Conservation (phyloP, 306 rosid genomes). For the Cicer arietinum region DNA sequence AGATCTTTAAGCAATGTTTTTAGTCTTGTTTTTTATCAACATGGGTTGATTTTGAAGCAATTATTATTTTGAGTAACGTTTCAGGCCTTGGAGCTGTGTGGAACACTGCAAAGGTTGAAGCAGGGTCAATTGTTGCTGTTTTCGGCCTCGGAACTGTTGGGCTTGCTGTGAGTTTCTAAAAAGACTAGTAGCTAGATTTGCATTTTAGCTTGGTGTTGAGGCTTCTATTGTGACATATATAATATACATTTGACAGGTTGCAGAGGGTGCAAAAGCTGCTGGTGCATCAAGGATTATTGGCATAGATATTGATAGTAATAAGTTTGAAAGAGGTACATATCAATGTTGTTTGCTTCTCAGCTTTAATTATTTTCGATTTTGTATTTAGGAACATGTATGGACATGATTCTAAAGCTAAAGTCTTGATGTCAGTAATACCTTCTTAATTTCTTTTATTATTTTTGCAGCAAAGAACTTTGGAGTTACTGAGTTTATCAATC, state of each 20-base stretch:
- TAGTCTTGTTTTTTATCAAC: conserved; percentile 1
- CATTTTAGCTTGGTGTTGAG: conserved; percentile 29
- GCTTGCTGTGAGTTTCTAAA: conserved; percentile 77
- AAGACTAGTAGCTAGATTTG: conserved; percentile 19
- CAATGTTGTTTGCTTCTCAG: conserved; percentile 15
- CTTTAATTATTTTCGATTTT: not conserved
- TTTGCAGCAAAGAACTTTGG: conserved; percentile 88
- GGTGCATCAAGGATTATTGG: conserved; percentile 95
- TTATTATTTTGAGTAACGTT: not conserved
- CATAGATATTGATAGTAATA: conserved; percentile 80
- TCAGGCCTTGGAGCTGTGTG: conserved; percentile 99
- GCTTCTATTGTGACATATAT: conserved; percentile 26
- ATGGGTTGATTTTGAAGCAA: conserved; percentile 14
- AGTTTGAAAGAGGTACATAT: conserved; percentile 73
- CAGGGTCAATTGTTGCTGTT: conserved; percentile 85
- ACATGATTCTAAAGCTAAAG: conserved; percentile 2
- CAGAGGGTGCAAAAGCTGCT: conserved; percentile 94
- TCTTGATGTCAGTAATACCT: conserved; percentile 14
- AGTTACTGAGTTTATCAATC: conserved; percentile 88
- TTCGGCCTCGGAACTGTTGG: conserved; percentile 97
- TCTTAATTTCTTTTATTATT: conserved; percentile 3
- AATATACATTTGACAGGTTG: conserved; percentile 64
- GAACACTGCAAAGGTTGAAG: conserved; percentile 96
- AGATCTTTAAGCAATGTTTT: conserved; percentile 30
- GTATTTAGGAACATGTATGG: not conserved